Conservation (phyloP, 1,139 yeast genomes). For the Nakaseomyces nivariensis region DNA sequence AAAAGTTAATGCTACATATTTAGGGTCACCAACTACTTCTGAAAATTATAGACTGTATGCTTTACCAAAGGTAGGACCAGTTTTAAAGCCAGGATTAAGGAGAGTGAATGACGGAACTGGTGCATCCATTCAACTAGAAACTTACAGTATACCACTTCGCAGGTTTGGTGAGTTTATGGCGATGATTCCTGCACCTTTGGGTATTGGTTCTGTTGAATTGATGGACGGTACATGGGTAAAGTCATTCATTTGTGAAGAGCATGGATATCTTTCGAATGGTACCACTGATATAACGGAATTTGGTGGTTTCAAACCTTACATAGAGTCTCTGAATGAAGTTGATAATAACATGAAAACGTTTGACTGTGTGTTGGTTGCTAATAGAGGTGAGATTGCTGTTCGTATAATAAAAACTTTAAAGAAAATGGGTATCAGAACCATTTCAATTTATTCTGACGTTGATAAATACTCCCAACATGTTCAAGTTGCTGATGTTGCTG, state of each 20-base stretch:
- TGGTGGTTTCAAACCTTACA: conserved; percentile 83
- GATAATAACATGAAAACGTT: conserved; percentile 43
- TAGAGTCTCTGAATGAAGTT: conserved; percentile 30
- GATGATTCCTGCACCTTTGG: conserved; percentile 90
- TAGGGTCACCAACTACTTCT: conserved; percentile 59
- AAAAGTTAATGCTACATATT: conserved; percentile 68
- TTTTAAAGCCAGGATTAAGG: conserved; percentile 81
- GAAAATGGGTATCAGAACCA: conserved; percentile 63
- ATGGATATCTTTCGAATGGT: conserved; percentile 63
- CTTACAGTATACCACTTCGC: conserved; percentile 71
- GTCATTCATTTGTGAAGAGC: conserved; percentile 89
- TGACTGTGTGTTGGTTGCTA: conserved; percentile 80
- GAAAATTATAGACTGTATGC: conserved; percentile 71
- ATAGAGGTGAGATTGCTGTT: conserved; percentile 96
- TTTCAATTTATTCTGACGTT: conserved; percentile 85
- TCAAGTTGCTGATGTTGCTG: conserved; percentile 65
- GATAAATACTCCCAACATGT: conserved; percentile 88
- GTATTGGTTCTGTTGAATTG: conserved; percentile 84
- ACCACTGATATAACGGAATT: conserved; percentile 67
- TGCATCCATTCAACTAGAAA: conserved; percentile 57
- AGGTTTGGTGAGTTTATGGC: conserved; percentile 71
- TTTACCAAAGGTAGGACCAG: conserved; percentile 61
- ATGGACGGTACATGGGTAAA: conserved; percentile 74
- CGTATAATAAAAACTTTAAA: conserved; percentile 82
- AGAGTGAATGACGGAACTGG: conserved; percentile 50